Evolutionary conservation across 2,329 filamentous ascomycete species (phyloP).

Genomic region (Coniella vitis): DNA sequence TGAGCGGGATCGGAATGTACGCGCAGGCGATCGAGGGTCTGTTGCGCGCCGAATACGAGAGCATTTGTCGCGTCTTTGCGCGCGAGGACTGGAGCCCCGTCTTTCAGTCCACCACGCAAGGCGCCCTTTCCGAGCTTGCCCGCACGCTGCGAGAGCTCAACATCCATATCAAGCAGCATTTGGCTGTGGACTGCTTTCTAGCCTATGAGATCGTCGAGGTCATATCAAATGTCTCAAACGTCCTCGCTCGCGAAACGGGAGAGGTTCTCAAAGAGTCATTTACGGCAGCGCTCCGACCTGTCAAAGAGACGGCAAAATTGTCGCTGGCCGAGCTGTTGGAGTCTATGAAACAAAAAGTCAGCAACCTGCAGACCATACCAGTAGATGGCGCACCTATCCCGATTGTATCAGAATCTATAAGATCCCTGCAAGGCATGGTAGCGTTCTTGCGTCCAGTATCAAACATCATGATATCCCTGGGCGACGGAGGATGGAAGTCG

Average conservation of each 20-base stretch:
- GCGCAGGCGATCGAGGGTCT: conserved; percentile 81
- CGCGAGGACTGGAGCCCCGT: conserved; percentile 78
- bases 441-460: conserved; percentile 79
- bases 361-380: conserved; percentile 60
- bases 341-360: conserved; percentile 68
- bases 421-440: conserved; percentile 77
- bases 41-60: conserved; percentile 83
- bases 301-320: conserved; percentile 84
- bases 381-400: conserved; percentile 72
- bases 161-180: conserved; percentile 75
- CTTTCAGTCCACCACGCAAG: conserved; percentile 71
- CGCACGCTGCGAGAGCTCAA: conserved; percentile 86
- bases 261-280: conserved; percentile 72
- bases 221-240: conserved; percentile 70
- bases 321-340: conserved; percentile 79
- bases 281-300: conserved; percentile 77
- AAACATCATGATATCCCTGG: conserved; percentile 84
- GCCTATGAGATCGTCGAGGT: conserved; percentile 95
- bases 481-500: conserved; percentile 82
- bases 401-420: conserved; percentile 78
- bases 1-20: conserved; percentile 87
- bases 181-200: conserved; percentile 87
- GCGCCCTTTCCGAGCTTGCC: conserved; percentile 72
- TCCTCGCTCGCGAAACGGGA: conserved; percentile 74
- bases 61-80: conserved; percentile 78